Evolutionary conservation across 2,329 filamentous ascomycete genomes (phyloP).

Genomic region (Colletotrichum neosansevieriae): DNA sequence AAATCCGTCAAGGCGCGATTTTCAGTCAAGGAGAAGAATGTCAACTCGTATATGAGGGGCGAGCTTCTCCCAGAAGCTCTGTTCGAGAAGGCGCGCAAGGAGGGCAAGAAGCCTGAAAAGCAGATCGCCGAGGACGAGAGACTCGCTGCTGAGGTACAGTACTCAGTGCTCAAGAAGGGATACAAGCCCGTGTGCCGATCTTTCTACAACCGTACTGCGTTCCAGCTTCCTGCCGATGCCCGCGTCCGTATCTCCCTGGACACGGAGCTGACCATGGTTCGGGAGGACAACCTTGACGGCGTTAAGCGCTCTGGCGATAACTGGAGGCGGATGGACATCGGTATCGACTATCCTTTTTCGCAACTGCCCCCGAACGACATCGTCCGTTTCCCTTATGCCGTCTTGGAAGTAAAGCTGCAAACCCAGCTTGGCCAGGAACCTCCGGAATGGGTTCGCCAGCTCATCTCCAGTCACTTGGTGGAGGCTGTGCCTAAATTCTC

Average conservation of each 20-base stretch:
- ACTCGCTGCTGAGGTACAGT: constrained; percentile 92
- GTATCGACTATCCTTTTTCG: constrained; percentile 93
- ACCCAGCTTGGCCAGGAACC: constrained; percentile 95
- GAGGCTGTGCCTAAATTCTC: constrained; percentile 99
- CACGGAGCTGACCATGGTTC: constrained; percentile 93
- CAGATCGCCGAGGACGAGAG: constrained; percentile 93
- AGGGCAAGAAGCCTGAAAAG: constrained; percentile 92
- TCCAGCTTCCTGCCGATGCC: constrained; percentile 95
- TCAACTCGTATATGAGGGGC: constrained; percentile 90
- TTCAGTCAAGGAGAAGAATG: constrained; percentile 94
- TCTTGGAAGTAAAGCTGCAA: constrained; percentile 97
- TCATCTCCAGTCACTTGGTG: constrained; percentile 93
- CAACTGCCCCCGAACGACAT: constrained; percentile 88
- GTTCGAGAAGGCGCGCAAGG: constrained; percentile 97
- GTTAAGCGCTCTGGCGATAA: constrained; percentile 82
- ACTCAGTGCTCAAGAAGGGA: constrained; percentile 87
- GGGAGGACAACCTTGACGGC: constrained; percentile 95
- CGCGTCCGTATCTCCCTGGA: constrained; percentile 97
- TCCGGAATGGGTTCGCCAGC: constrained; percentile 94
- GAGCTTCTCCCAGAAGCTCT: constrained; percentile 86
- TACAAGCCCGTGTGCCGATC: constrained; percentile 92
- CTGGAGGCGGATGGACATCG: constrained; percentile 97
- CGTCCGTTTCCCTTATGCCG: constrained; percentile 93
- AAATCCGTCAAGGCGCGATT: constrained; percentile 99
- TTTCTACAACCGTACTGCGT: constrained; percentile 98